Evolutionary conservation across 805 yeast species (phyloP), one percentile per base, ranked within the genome.

Genomic region (Saccharomycopsis sp.): DNA sequence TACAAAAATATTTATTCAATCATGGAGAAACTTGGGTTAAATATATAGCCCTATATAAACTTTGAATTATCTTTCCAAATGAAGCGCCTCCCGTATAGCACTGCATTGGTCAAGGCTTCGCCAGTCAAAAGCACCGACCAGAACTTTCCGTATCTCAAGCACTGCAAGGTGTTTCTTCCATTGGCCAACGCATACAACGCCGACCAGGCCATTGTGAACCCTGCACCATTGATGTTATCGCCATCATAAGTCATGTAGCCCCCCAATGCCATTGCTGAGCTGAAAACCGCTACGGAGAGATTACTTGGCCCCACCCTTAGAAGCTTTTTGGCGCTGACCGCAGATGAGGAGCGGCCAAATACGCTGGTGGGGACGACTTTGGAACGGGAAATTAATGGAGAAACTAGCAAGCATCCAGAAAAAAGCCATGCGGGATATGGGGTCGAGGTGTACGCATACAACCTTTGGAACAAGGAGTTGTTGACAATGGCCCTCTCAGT

Each of bases 181-280:
- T 84, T 83, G 12, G 80, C 84, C 9, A 87, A 55, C 43, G 80
- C 54, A 53, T 84, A 88, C 43, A 87, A 59, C 5, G 81, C 57
- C 5, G 84, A 74, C 95, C 96, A 88, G 2, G 92, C 94, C 52
- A 74, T 66, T 5, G 71, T 64, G 53, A 87, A 80, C 0, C 95
- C 95, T 1, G 89, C 69, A 3, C 94, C 96, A 59, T 82, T 77
- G 34, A 71, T 69, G 16, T 75, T 60, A 53, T 86, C 95, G 12
- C 83, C 79, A 54, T 87, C 96, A 48, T 67, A 67, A 30, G 80
- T 71, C 65, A 87, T 80, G 64, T 74, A 80, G 3, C 83, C 77
- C 19, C 89, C 89, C 15, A 80, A 57, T 1, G 75, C 75, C 43
- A 72, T 62, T 29, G 82, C 76, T 1, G 70, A 61, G 4, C 85